Conservation (phyloP, 1,284 basidiomycete species). For the Meripilus lineatus region DNA sequence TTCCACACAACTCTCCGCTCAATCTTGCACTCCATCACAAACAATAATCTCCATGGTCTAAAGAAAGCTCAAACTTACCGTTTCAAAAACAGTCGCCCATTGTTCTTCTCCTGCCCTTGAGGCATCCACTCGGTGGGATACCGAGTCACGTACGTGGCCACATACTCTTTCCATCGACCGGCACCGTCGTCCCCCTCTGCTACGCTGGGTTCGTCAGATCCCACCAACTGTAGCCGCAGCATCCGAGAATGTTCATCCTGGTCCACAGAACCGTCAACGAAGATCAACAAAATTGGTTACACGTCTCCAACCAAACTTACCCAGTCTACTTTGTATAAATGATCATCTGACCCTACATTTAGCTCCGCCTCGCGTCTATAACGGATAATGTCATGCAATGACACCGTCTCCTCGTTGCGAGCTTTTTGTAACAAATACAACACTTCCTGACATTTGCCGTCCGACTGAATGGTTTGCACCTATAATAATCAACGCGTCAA, state of each 20-base stretch:
- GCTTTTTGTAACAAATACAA: slow-evolving; percentile 58
- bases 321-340: slow-evolving; percentile 91
- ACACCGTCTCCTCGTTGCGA: slow-evolving; percentile 46
- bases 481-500: slow-evolving; percentile 24
- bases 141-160: slow-evolving; percentile 78
- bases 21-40: not conserved
- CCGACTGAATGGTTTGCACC: slow-evolving; percentile 81
- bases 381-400: slow-evolving; percentile 78
- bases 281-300: not conserved
- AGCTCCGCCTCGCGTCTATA: slow-evolving; percentile 90
- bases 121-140: slow-evolving; percentile 68
- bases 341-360: slow-evolving; percentile 84
- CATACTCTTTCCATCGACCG: slow-evolving; percentile 81
- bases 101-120: slow-evolving; percentile 32
- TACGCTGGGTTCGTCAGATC: slow-evolving; percentile 75
- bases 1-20: slow-evolving; percentile 12
- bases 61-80: slow-evolving; percentile 18
- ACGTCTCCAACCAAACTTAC: slow-evolving; percentile 41
- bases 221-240: slow-evolving; percentile 77
- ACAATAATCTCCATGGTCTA: too few species aligned
- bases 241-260: slow-evolving; percentile 60
- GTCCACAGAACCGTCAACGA: slow-evolving; percentile 1
- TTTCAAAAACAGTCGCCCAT: slow-evolving; percentile 29
- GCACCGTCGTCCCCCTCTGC: slow-evolving; percentile 40
- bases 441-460: slow-evolving; percentile 70